These are phyloP conservation scores for Hymenotorrendiella dingleyae DNA, from an alignment of 2,329 filamentous ascomycete species.

Conservation along the genomic window DNA sequence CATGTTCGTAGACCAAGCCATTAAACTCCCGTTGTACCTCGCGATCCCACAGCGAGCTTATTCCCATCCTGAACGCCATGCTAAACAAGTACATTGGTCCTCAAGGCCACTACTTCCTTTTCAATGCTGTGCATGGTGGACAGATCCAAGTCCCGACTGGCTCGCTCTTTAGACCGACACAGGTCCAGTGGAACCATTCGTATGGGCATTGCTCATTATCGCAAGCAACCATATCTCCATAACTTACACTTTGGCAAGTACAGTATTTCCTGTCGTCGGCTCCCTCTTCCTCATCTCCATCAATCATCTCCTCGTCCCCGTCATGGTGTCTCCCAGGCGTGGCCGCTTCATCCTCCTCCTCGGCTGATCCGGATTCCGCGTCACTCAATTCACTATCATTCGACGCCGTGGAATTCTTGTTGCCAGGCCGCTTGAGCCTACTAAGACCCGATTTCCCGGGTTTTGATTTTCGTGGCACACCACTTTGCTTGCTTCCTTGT, in stretches of 20 bases:
- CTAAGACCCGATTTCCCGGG: conserved; percentile 53
- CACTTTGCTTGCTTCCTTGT: conserved; percentile 28
- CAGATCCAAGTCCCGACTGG: conserved; percentile 65
- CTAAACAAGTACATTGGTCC: too few relatives aligned
- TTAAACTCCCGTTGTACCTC: too few relatives aligned
- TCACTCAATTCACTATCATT: conserved; percentile 62
- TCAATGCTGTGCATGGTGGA: conserved; percentile 50
- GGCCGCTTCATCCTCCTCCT: conserved; percentile 40
- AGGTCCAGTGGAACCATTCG: conserved; percentile 86
- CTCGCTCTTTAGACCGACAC: conserved; percentile 62
- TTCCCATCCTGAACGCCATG: conserved; percentile 4
- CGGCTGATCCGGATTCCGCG: conserved; percentile 49
- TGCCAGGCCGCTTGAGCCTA: conserved; percentile 48
- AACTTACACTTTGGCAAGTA: conserved; percentile 75
- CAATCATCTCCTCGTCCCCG: conserved; percentile 47
- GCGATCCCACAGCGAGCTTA: too few relatives aligned
- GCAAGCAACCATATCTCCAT: conserved; percentile 84
- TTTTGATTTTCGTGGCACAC: conserved; percentile 24
- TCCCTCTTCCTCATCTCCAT: conserved; percentile 61
- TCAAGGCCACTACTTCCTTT: conserved; percentile 12
- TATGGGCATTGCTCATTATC: conserved; percentile 76
- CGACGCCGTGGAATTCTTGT: conserved; percentile 55
- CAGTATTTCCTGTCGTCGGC: conserved; percentile 76
- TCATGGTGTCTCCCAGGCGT: conserved; percentile 44
- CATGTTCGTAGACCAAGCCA: too few relatives aligned